Evolutionary conservation across 139 green algal species (phyloP), one percentile per base, ranked within the genome.

Genomic region (Closterium sp.): DNA sequence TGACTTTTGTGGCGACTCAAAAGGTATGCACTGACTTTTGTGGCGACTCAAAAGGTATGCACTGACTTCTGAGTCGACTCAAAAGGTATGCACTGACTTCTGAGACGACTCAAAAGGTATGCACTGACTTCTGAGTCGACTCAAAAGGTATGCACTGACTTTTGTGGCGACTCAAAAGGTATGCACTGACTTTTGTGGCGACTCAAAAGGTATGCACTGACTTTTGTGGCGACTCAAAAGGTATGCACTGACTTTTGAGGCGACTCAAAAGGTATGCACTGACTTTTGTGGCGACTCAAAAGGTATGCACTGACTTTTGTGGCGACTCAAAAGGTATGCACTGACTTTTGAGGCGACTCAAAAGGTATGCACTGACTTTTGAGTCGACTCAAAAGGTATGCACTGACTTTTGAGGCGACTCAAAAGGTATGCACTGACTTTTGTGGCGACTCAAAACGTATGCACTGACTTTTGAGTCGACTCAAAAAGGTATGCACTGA

Each of bases 321-420:
- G 62, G n/a, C n/a, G n/a, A n/a, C n/a, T n/a, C n/a, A n/a, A n/a
- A n/a, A 94, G 90, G 90, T 94, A 13, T 13, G 62, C 27, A 13
- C 62, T 79, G 62, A 27, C 19, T 79, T 13, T 13, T 22, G 62
- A 27, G 62, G n/a, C n/a, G n/a, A n/a, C n/a, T n/a, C n/a, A n/a
- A n/a, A n/a, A 94, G 90, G 90, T 94, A 13, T 13, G 62, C 27
- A 13, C 62, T 79, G 62, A 27, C 19, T 79, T 13, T 13, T 22
- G 62, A 27, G 62, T n/a, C n/a, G n/a, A n/a, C n/a, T n/a, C n/a
- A n/a, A n/a, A n/a, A 94, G 90, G 90, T 94, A 13, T 13, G 62
- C 27, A 13, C 62, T 79, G 62, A 27, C 19, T 79, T 13, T 13
- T 22, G 62, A 27, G 62, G n/a, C n/a, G n/a, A n/a, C n/a, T n/a